Evolutionary conservation across 2,329 filamentous ascomycete species (phyloP).

Genomic region (Colletotrichum siamense): DNA sequence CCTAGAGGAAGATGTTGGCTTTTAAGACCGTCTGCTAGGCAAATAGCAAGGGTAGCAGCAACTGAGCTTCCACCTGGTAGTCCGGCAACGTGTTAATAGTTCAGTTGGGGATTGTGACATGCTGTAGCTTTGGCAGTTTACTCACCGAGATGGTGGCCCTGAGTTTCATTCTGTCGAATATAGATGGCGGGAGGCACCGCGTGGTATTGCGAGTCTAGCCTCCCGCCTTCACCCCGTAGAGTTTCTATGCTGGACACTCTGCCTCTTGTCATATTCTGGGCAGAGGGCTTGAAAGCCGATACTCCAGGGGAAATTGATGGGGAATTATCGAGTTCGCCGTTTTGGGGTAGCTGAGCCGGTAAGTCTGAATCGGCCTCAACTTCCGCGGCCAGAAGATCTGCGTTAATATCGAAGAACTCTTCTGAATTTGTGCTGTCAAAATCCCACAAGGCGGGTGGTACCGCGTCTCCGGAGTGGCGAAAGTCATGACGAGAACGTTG

Average conservation of each 20-base stretch:
- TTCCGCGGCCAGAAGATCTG: rapidly evolving
- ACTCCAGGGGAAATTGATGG: background rate
- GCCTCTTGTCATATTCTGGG: rapidly evolving
- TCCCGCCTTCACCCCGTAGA: background rate
- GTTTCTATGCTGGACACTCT: background rate
- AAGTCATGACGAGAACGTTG: background rate
- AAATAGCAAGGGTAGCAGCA: background rate
- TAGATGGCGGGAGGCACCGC: background rate
- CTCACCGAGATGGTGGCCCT: background rate
- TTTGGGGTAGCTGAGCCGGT: background rate
- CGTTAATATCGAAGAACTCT: background rate
- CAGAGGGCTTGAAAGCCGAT: rapidly evolving
- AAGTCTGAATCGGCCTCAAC: background rate
- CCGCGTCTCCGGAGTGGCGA: background rate
- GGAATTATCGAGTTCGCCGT: background rate
- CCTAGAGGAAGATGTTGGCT: background rate
- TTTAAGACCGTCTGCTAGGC: background rate
- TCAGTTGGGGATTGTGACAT: rapidly evolving
- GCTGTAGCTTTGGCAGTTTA: rapidly evolving
- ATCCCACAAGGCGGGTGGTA: background rate
- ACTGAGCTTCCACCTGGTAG: background rate
- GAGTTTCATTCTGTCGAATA: background rate
- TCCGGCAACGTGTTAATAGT: rapidly evolving
- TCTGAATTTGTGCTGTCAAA: background rate
- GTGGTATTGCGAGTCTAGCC: background rate